Evolutionary conservation across 805 yeast species (phyloP), one percentile per base, ranked within the genome.

Genomic region (Metschnikowia shivogae): DNA sequence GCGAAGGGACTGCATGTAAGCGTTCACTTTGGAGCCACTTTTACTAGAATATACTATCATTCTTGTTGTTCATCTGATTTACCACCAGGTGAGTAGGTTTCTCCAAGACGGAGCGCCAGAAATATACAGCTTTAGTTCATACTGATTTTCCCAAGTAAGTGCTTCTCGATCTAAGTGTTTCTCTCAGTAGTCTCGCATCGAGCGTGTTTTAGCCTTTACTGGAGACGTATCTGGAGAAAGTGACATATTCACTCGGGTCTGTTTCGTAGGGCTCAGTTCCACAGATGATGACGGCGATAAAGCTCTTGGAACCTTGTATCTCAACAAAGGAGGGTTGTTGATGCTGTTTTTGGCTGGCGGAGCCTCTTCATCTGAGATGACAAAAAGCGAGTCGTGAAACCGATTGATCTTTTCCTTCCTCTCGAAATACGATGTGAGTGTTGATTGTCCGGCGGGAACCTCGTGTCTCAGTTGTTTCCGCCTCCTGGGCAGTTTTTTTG

Each of bases 401-500:
- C 55, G 49, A 22, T 29, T 29, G 6, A 40, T 38, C 19, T 26
- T 33, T n/a, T 35, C 30, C 8, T 36, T 44, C 4, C 45, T 39
- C 34, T 32, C 46, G 24, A 57, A 46, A 36, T 53, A 57, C 2
- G 52, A 41, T 5, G 57, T 50, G 13, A 57, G 45, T n/a, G 44
- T 47, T 3, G 52, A 42, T 34, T 57, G 61, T 7, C 61, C 59
- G 4, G 56, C 57, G 2, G 45, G 43, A 3, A 49, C 35, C 24
- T 43, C 47, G 3, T 39, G 10, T n/a, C 31, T 47, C 7, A 31
- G 31, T n/a, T 36, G 26, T 36, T 36, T 48, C 34, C 45, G 44
- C 32, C 49, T 26, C 28, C 46, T 36, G 10, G 42, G 34, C 32
- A 19, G 43, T 33, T 39, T 49, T 42, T 41, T 44, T 22, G 43